phyloP scores from a whole-genome alignment of 1,284 basidiomycete genomes.

The Ganoderma lucidum region DNA sequence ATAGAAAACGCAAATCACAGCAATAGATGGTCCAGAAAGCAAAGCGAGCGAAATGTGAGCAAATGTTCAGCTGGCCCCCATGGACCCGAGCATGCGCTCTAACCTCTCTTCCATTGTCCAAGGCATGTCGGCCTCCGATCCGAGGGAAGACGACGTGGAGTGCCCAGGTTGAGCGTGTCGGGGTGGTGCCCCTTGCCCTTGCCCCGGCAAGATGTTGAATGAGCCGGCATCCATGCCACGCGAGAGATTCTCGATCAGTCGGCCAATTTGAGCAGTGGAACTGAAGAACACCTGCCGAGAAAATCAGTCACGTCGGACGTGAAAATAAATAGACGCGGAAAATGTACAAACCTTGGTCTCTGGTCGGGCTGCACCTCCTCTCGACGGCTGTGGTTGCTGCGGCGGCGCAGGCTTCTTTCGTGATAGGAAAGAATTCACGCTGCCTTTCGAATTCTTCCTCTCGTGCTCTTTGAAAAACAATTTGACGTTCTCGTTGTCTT shows the following conservation, averaged over 20 bases:
- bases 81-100: slow-evolving; percentile 74
- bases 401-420: slow-evolving; percentile 55
- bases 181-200: slow-evolving; percentile 37
- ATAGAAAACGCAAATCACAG: slow-evolving; percentile 30
- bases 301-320: slow-evolving; percentile 21
- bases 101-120: slow-evolving; percentile 80
- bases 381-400: slow-evolving; percentile 44
- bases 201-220: slow-evolving; percentile 69
- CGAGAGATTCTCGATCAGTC: slow-evolving; percentile 81
- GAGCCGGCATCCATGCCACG: slow-evolving; percentile 81
- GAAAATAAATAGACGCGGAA: slow-evolving; percentile 6
- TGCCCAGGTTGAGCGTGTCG: slow-evolving; percentile 48
- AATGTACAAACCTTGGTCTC: slow-evolving; percentile 75
- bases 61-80: slow-evolving; percentile 43
- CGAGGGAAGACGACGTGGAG: slow-evolving; percentile 65
- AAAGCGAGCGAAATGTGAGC: slow-evolving; percentile 13
- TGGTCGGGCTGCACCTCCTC: slow-evolving; percentile 62
- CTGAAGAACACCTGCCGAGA: slow-evolving; percentile 77
- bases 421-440: slow-evolving; percentile 65
- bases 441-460: slow-evolving; percentile 70
- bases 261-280: slow-evolving; percentile 78
- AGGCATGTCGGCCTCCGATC: slow-evolving; percentile 65
- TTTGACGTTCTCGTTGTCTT: slow-evolving; percentile 68
- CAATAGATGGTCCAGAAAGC: slow-evolving; percentile 25
- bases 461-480: slow-evolving; percentile 78